Base-by-base conservation (phyloP, 345 rosid species). In the Clarkia xantiana region DNA sequence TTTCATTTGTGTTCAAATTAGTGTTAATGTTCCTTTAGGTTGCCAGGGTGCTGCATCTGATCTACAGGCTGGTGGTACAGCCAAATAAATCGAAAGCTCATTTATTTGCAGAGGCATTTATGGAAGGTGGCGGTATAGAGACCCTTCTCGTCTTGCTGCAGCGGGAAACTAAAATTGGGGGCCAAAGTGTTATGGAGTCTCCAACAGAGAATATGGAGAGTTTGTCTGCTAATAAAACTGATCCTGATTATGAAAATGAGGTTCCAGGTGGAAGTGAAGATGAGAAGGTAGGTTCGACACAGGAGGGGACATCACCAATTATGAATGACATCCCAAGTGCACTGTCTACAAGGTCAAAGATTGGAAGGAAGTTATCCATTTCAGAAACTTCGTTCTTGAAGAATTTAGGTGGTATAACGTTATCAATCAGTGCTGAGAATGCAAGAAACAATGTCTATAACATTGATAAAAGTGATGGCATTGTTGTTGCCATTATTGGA, bases 131-230 rank as follows among this genome's bases (percentile, higher is more conserved):
- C 63, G 99, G 99, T 48, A 67, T 87, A 71, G 99, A 93, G 69
- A 82, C 90, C 15, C 95, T 93, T 74, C 96, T 93, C 63, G 96
- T 93, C 58, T 71, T 93, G 65, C 78, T 93, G 67, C 99, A 93
- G 58, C 76, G 82, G 57, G 96, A 93, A 80, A 95, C 86, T 55
- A 86, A 84, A 73, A 72, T 71, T 67, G 94, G 95, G n/a, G 94
- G 87, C 56, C 65, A 56, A 34, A 49, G 48, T 51, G 42, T 73
- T 67, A 55, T 59, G 54, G 86, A 70, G 53, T 42, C 66, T 40
- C 51, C 15, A 52, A 55, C 49, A 38, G 67, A 62, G 60, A 63
- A 60, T 67, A 69, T 65, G 46, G 60, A 57, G 53, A 56, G 57
- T 60, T 60, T 72, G 41, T 58, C 75, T 36, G 51, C 59, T 54